Evolutionary conservation across 306 rosid genomes (phyloP), one percentile per base, ranked within the genome.

Genomic region (Pyrus bretschneideri): DNA sequence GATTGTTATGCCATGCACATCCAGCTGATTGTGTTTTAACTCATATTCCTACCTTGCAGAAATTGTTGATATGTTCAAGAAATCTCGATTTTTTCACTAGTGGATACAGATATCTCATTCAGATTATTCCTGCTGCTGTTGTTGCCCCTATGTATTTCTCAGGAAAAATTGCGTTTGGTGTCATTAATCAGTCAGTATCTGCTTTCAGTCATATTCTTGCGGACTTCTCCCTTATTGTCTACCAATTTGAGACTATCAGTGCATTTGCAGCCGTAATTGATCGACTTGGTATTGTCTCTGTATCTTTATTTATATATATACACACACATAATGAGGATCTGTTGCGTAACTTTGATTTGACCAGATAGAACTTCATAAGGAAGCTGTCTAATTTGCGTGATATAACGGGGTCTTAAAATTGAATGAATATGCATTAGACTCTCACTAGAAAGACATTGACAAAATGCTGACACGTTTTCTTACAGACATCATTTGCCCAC

Each of bases 131-230:
- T 10, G 99, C 88, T 44, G 99, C 99, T 71, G 97, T 95, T 77
- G 97, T 95, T 84, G 99, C 99, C 29, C 99, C 99, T 31, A 88
- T 95, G 99, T 95, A 76, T 83, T 95, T 95, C 80, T 80, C 99
- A 0, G 99, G 99, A 23, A 91, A 95, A 86, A 95, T 95, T 71
- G 97, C 91, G 86, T 95, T 95, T 86, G 99, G 99, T 75, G 97
- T 95, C 71, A 92, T 95, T 77, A 95, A 92, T 81, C 99, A 95
- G 79, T 95, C 99, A 23, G 97, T 92, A 71, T 95, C 97, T 76
- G 97, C 99, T 82, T 95, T 95, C 77, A 95, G 88, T 86, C 99
- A 95, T 76, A 92, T 95, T 76, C 96, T 95, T 66, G 89, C 96
- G 51, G 99, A 95, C 77, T 90, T 95, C 52, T 92, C 98, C 83